Percentiles rank a stretch among this genome's conserved stretches.
Evolutionary conservation across 306 rosid species (phyloP).

Genomic region (Trifolium fragiferum): DNA sequence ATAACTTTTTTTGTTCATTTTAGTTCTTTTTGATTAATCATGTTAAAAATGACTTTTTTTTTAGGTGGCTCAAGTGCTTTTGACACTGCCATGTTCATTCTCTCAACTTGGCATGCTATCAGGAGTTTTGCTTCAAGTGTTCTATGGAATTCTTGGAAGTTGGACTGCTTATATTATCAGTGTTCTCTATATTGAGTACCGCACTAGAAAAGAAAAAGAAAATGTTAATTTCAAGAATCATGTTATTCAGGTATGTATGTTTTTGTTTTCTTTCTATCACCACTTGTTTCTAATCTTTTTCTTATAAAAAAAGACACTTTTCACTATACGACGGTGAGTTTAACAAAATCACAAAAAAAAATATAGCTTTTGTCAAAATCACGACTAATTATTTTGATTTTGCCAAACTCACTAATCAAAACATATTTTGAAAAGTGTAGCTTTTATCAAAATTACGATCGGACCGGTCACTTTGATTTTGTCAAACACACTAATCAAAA

Average conservation of each 20-base stretch:
- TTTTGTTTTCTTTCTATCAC: constrained; percentile 18
- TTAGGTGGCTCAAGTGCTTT: constrained; percentile 94
- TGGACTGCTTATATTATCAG: constrained; percentile 98
- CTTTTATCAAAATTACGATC: no score
- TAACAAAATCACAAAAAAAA: no score
- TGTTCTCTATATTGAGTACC: constrained; percentile 82
- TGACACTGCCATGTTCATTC: constrained; percentile 95
- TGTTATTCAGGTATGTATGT: constrained; percentile 77
- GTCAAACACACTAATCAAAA: neutral
- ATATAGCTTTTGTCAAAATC: neutral
- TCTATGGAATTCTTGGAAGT: constrained; percentile 90
- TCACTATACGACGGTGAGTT: no score
- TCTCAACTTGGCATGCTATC: constrained; percentile 96
- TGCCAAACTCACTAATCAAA: neutral
- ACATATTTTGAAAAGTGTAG: neutral
- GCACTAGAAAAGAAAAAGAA: constrained; percentile 93
- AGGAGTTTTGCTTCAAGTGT: constrained; percentile 76
- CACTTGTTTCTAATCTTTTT: constrained; percentile 34
- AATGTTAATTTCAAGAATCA: constrained; percentile 91
- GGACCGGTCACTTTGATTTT: neutral
- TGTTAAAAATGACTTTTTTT: neutral
- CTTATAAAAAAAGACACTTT: neutral
- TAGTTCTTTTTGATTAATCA: neutral
- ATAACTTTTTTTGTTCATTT: neutral
- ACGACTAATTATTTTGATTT: neutral